Evolutionary conservation across 805 yeast genomes (phyloP), one percentile per base, ranked within the genome.

Genomic region (Blastobotrys chiropterorum): DNA sequence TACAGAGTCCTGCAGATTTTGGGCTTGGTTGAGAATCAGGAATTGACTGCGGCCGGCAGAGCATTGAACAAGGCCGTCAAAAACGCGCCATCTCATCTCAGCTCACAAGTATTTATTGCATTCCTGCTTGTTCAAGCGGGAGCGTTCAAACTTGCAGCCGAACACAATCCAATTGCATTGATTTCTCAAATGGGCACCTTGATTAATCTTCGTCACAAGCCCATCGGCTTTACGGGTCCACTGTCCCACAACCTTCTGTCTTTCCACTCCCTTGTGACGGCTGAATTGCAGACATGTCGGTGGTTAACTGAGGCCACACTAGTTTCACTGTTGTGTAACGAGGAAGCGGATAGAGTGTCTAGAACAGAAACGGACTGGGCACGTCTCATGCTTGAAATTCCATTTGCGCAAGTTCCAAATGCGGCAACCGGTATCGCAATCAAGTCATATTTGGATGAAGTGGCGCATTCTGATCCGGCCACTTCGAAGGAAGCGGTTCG

Each of bases 191-290:
- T 82, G 8, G 69, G 79, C 14, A 66, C 77, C 2, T 65, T 81
- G 3, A 67, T 80, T 39, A 68, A 74, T 16, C 61, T 75, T 2
- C 71, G 75, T 3, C 82, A 83, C 44, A 72, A 70, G 61, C 80
- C 80, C 22, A 72, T 72, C 40, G 79, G 77, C 47, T 83, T 80
- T 67, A 76, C 77, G 44, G 90, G 90, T 1, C 90, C 89, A 13
- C 72, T 88, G 34, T 85, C 88, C 15, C 78, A 83, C 57, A 76
- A 79, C 39, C 70, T 87, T 38, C 71, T 86, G 47, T 77, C 80
- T 44, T 85, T 84, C 64, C 77, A 90, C 62, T 82, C 89, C 16
- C 80, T 81, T 51, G 64, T 85, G 46, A 75, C 80, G 50, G 77
- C 77, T 46, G 65, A 85, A 46, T 75, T 75, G 30, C 68, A 67